Percentiles rank a stretch among this genome's conserved stretches.
Conservation (phyloP, 768 basidiomycete genomes). For the Steccherinum ochraceum region DNA sequence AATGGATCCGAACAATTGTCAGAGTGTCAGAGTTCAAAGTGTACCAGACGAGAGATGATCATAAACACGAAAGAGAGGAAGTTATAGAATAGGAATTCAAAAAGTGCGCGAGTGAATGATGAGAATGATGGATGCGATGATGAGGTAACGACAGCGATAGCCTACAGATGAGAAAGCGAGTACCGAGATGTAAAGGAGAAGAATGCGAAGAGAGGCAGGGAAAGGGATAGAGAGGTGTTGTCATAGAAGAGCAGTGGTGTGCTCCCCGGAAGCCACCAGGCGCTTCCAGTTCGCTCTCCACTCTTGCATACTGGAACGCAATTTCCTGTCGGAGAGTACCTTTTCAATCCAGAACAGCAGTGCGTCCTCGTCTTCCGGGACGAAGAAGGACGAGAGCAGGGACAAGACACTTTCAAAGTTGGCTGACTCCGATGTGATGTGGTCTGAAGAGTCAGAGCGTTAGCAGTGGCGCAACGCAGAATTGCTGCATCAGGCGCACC, state of each 20-base stretch:
- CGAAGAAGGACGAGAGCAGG: slow-evolving; percentile 88
- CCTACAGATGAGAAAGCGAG: slow-evolving; percentile 1
- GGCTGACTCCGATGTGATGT: slow-evolving; percentile 72
- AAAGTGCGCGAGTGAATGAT: not conserved
- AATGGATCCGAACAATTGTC: not conserved
- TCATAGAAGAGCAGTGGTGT: slow-evolving; percentile 54
- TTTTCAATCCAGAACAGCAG: slow-evolving; percentile 77
- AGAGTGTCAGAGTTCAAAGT: not conserved
- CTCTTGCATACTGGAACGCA: slow-evolving; percentile 57
- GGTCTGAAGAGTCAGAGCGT: slow-evolving; percentile 42
- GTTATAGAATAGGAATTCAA: not conserved
- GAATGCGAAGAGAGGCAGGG: slow-evolving; percentile 2
- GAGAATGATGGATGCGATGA: not conserved
- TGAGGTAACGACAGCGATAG: slow-evolving; percentile 3
- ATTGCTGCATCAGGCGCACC: slow-evolving; percentile 43
- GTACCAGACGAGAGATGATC: not conserved
- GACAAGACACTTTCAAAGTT: slow-evolving; percentile 90
- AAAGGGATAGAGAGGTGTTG: not conserved
- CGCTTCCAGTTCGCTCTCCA: slow-evolving; percentile 83
- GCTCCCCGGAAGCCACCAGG: slow-evolving; percentile 60
- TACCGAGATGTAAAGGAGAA: slow-evolving; percentile 5
- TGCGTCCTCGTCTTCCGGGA: slow-evolving; percentile 83
- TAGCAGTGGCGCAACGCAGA: not conserved
- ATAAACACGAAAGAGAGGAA: not conserved
- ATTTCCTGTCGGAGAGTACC: slow-evolving; percentile 51